Base-by-base conservation (phyloP, 1,284 basidiomycete genomes). In the Moesziomyces sp. region DNA sequence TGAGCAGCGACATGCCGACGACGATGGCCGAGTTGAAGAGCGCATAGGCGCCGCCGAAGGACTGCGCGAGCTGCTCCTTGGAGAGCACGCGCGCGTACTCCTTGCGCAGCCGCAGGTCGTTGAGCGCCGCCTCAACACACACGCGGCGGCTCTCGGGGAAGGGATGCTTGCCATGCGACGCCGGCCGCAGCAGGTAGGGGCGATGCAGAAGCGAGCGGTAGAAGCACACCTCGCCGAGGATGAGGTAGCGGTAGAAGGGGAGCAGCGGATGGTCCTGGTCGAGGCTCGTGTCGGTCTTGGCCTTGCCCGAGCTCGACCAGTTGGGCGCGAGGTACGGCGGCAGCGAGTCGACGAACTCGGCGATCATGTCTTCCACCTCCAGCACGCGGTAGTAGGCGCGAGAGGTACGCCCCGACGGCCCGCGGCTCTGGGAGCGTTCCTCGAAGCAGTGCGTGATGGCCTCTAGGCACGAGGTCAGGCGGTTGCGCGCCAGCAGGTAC, bases 1-100 rank as follows among this genome's bases (percentile, higher is more conserved):
- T 73, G 18, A 74, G 51, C 14, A 74, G 40, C 21, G 74, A 76
- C 60, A 74, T 70, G 26, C 70, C 71, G 1, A 76, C 69, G 5
- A 73, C 70, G 24, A 74, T 76, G 45, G 74, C 65, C 26, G 74
- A 76, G 47, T 72, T 76, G 69, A 74, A 76, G 23, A 70, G 49
- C 5, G 72, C 72, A 21, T 74, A 74, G 3, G 72, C 72, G 1
- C 72, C 72, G n/a, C 72, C 72, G 35, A 74, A 74, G 16, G 54
- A 58, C 23, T 74, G 72, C 5, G 72, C 62, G 16, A 69, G 52
- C 45, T 74, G 65, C 43, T 74, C 71, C 43, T 65, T 74, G 28
- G 59, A 30, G 5, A 74, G 48, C 23, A 62, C 47, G 2, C 55
- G 47, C 9, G 62, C 66, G 28, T 69, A 74, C 40, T 70, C 66